Conservation (phyloP, 164 flowering plant species). For the Liriodendron chinense region DNA sequence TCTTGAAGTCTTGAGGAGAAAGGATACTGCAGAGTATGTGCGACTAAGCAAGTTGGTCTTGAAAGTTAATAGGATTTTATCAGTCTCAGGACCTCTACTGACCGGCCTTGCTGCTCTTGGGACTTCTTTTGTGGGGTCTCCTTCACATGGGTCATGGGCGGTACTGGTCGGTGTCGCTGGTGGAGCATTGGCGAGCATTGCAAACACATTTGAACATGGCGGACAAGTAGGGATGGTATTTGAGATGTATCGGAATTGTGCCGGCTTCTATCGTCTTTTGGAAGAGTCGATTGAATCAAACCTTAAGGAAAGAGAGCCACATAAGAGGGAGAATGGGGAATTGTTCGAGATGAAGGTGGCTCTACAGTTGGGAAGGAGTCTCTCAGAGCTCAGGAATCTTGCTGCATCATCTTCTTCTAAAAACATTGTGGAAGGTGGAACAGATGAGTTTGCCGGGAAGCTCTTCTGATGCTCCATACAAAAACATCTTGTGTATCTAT, state of each 20-base stretch:
- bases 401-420: constrained; percentile 9
- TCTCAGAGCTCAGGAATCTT: constrained; percentile 36
- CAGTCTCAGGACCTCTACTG: constrained; percentile 51
- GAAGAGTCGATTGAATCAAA: constrained; percentile 33
- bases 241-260: constrained; percentile 47
- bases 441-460: constrained; percentile 52
- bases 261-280: constrained; percentile 32
- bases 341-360: constrained; percentile 52
- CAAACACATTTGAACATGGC: constrained; percentile 52
- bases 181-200: constrained; percentile 49
- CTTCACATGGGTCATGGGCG: constrained; percentile 16
- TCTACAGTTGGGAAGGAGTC: constrained; percentile 43
- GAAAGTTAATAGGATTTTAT: constrained; percentile 43
- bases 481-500: background rate
- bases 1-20: constrained; percentile 34
- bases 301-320: constrained; percentile 13
- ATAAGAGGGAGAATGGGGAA: constrained; percentile 46
- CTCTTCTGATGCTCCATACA: constrained; percentile 27
- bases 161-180: constrained; percentile 27
- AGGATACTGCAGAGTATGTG: constrained; percentile 43
- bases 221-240: constrained; percentile 62
- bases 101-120: constrained; percentile 49
- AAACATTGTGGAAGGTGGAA: background rate
- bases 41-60: constrained; percentile 39
- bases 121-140: constrained; percentile 32